phyloP scores from a whole-genome alignment of 495 filamentous ascomycete species.

The Zalerion maritima region DNA sequence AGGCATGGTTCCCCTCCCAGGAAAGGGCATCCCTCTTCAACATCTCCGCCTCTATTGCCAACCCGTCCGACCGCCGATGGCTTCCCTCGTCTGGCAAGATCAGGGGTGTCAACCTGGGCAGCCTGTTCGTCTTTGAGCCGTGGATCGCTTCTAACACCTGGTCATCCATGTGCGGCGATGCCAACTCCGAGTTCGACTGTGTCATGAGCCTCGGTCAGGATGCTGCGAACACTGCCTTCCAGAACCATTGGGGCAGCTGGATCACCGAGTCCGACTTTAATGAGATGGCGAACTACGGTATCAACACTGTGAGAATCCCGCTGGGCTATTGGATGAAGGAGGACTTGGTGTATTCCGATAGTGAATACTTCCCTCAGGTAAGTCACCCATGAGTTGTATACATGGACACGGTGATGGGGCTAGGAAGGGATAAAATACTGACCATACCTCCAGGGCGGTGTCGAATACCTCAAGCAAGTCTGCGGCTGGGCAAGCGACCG shows the following conservation, averaged over 20 bases:
- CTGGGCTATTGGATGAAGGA: slow-evolving; percentile 52
- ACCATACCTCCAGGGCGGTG: slow-evolving; percentile 32
- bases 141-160: slow-evolving; percentile 41
- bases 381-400: too few species aligned
- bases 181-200: slow-evolving; percentile 43
- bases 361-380: slow-evolving; percentile 44
- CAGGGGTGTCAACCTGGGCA: slow-evolving; percentile 47
- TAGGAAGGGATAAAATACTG: too few species aligned
- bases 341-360: slow-evolving; percentile 34
- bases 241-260: slow-evolving; percentile 44
- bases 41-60: too few species aligned
- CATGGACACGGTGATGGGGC: too few species aligned
- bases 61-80: too few species aligned
- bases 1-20: too few species aligned
- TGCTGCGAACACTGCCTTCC: slow-evolving; percentile 36
- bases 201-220: slow-evolving; percentile 38
- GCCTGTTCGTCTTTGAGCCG: slow-evolving; percentile 44
- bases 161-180: slow-evolving; percentile 33
- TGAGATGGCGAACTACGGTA: slow-evolving; percentile 35
- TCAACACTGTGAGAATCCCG: slow-evolving; percentile 49
- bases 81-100: slow-evolving; percentile 30
- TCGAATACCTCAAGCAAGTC: slow-evolving; percentile 37
- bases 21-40: too few species aligned
- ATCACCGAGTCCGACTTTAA: slow-evolving; percentile 41
- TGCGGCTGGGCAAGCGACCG: slow-evolving; percentile 40